A percentile compares a stretch with the other conserved stretches of the same genome.
phyloP scores from a whole-genome alignment of 305 asterid genomes.

The Solanum hybrid region DNA sequence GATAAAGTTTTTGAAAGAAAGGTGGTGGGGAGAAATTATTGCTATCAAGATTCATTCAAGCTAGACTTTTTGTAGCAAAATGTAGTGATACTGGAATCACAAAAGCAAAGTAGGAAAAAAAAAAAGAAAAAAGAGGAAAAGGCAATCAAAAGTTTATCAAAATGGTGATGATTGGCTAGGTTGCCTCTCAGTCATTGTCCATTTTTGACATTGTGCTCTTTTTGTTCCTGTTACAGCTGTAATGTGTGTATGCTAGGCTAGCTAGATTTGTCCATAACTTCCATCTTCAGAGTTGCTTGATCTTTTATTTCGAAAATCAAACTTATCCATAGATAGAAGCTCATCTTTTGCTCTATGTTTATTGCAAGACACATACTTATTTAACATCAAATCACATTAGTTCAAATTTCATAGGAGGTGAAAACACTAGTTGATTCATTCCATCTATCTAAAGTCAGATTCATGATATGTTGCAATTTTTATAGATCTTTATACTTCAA shows the following conservation, averaged over 20 bases:
- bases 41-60: conserved; percentile 21
- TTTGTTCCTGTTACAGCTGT: conserved; percentile 36
- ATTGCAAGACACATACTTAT: background rate
- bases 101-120: conserved; percentile 7
- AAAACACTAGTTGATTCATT: background rate
- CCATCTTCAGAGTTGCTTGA: background rate
- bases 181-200: conserved; percentile 21
- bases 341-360: background rate
- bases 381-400: background rate
- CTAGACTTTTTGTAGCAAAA: conserved; percentile 15
- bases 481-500: background rate
- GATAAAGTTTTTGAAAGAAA: conserved; percentile 31
- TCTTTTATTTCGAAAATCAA: background rate
- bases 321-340: background rate
- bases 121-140: background rate
- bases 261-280: background rate
- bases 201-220: conserved; percentile 24
- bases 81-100: conserved; percentile 8
- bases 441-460: background rate
- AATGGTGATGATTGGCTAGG: conserved; percentile 44
- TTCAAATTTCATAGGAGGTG: background rate
- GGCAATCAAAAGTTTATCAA: conserved; percentile 38
- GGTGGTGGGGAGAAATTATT: conserved; percentile 13
- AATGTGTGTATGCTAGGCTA: background rate
- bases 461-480: background rate